Conservation (phyloP, 179 eudicot genomes). For the Monotropa hypopitys region DNA sequence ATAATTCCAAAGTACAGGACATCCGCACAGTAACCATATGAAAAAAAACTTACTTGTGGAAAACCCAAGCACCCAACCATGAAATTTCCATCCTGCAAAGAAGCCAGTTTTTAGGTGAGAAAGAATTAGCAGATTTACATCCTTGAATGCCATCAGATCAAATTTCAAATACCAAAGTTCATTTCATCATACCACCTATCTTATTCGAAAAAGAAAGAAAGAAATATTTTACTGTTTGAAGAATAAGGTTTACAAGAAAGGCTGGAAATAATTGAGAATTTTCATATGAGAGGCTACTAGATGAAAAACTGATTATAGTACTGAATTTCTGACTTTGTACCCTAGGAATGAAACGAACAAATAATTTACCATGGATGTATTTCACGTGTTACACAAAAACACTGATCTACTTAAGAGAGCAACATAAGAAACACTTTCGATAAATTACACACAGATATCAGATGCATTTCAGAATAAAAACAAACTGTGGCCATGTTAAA, state of each 20-base stretch:
- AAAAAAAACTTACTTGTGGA: conserved; percentile 56
- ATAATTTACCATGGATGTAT: background rate
- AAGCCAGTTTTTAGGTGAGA: background rate
- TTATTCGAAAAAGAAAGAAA: background rate
- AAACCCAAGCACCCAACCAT: conserved; percentile 94
- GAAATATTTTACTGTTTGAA: background rate
- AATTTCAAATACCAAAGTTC: background rate
- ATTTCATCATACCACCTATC: background rate
- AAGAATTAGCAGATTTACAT: background rate
- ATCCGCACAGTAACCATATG: background rate
- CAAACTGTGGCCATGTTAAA: background rate
- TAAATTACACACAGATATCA: background rate
- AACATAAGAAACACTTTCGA: background rate
- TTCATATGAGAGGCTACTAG: background rate
- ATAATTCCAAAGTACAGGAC: background rate
- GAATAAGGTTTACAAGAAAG: background rate
- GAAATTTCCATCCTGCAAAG: conserved; percentile 85
- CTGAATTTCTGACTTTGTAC: background rate
- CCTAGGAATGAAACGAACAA: background rate
- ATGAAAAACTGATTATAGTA: background rate
- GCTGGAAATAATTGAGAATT: background rate
- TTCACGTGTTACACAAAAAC: background rate
- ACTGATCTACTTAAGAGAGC: background rate
- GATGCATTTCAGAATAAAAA: too few species aligned
- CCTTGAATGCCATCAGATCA: background rate